Percentiles rank a stretch among this genome's conserved stretches.
Conservation (phyloP, 1,284 basidiomycete genomes). For the Fomitopsis palustris region DNA sequence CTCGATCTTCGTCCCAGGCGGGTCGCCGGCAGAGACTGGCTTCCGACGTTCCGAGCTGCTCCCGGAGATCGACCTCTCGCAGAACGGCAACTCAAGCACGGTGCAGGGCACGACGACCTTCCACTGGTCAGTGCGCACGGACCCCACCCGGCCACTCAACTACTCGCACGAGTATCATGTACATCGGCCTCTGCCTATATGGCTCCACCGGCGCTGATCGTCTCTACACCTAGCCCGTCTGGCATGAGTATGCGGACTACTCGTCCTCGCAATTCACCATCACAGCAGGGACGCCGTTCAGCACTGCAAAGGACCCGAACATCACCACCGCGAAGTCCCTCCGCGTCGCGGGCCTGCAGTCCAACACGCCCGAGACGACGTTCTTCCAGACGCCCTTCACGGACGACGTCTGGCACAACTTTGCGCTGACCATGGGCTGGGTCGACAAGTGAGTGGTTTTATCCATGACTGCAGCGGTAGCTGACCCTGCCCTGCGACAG, state of each 20-base stretch:
- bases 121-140: not conserved
- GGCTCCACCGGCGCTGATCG: not conserved
- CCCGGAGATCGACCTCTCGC: not conserved
- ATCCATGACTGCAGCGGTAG: not conserved
- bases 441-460: not conserved
- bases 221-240: not conserved
- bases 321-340: not conserved
- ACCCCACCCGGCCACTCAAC: not conserved
- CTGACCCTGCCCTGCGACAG: not conserved
- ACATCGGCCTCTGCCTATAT: not conserved
- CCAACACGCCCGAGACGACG: not conserved
- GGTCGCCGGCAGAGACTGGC: not conserved
- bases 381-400: slow-evolving; percentile 1
- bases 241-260: slow-evolving; percentile 1
- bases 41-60: not conserved
- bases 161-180: slow-evolving; percentile 1
- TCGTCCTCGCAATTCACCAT: slow-evolving; percentile 1
- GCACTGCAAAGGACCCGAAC: not conserved
- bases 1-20: not conserved
- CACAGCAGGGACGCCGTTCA: not conserved
- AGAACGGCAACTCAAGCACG: not conserved
- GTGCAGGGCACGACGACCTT: not conserved
- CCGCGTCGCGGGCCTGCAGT: not conserved
- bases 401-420: not conserved
- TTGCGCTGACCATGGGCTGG: slow-evolving; percentile 1